phyloP scores from a whole-genome alignment of 2,329 filamentous ascomycete species.

The Colletotrichum limetticola region DNA sequence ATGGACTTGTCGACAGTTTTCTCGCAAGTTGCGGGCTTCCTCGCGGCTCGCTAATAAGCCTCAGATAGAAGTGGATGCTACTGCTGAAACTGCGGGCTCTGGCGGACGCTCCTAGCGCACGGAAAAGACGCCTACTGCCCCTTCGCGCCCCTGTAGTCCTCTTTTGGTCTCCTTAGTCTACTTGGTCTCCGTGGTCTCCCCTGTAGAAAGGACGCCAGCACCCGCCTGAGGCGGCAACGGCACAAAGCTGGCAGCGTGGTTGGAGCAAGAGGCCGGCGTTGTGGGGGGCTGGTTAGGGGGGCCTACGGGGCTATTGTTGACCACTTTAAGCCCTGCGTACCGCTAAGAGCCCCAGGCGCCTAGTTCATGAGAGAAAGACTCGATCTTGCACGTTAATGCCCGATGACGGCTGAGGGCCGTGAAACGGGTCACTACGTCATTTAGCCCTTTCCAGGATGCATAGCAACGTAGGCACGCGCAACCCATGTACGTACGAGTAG shows the following conservation, averaged over 20 bases:
- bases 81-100: conserved; percentile 26
- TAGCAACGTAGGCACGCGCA: conserved; percentile 2
- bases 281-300: conserved; percentile 19
- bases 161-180: neutral
- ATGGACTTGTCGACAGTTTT: no score
- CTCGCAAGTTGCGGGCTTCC: no score
- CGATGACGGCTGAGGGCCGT: conserved; percentile 31
- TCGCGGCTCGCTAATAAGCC: neutral
- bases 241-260: conserved; percentile 2
- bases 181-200: neutral
- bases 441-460: conserved; percentile 23
- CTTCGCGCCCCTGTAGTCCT: neutral
- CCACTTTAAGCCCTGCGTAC: conserved; percentile 12
- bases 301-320: conserved; percentile 4
- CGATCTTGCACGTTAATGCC: conserved; percentile 29
- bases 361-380: conserved; percentile 20
- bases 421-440: conserved; percentile 34
- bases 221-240: conserved; percentile 23
- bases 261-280: conserved; percentile 7
- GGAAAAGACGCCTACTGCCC: conserved; percentile 8
- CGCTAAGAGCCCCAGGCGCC: conserved; percentile 18
- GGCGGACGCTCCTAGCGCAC: conserved; percentile 26
- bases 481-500: neutral
- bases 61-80: neutral
- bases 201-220: conserved; percentile 14